A percentile compares a stretch with the other conserved stretches of the same genome.
Evolutionary conservation across 2,329 filamentous ascomycete genomes (phyloP).

Genomic region (Sphaerulina musiva): DNA sequence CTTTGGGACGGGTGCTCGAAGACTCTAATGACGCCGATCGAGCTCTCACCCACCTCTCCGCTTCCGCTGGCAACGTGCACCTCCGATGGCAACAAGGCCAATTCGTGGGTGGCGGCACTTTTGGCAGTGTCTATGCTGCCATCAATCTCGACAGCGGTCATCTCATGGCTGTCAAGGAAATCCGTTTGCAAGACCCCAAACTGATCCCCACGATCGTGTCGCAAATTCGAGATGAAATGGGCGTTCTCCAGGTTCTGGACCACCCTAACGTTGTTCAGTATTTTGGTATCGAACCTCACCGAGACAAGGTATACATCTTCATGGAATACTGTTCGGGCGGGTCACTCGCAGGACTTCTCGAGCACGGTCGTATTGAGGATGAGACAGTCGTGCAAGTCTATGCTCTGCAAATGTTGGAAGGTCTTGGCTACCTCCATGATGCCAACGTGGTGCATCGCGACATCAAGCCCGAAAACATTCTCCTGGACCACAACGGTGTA

Average conservation of each 20-base stretch:
- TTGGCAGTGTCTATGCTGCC: slow-evolving; percentile 93
- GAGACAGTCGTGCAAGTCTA: slow-evolving; percentile 98
- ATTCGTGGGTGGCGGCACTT: slow-evolving; percentile 92
- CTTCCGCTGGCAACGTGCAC: slow-evolving; percentile 88
- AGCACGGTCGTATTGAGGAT: slow-evolving; percentile 95
- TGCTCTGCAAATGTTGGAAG: slow-evolving; percentile 86
- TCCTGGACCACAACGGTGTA: slow-evolving; percentile 93
- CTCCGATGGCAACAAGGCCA: slow-evolving; percentile 98
- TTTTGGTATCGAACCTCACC: slow-evolving; percentile 94
- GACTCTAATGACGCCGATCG: slow-evolving; percentile 93
- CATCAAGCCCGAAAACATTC: slow-evolving; percentile 95
- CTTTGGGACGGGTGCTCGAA: slow-evolving; percentile 83
- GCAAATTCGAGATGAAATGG: slow-evolving; percentile 96
- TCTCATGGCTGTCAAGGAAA: slow-evolving; percentile 98
- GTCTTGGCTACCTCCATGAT: slow-evolving; percentile 87
- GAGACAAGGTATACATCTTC: slow-evolving; percentile 99
- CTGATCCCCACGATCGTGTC: slow-evolving; percentile 88
- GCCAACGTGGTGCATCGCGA: slow-evolving; percentile 89
- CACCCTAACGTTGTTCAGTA: slow-evolving; percentile 98
- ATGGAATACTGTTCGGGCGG: slow-evolving; percentile 99
- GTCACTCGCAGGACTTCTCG: slow-evolving; percentile 78
- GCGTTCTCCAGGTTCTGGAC: slow-evolving; percentile 86
- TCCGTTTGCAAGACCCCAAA: slow-evolving; percentile 91
- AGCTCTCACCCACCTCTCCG: slow-evolving; percentile 86
- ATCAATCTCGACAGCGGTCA: slow-evolving; percentile 96